These are phyloP conservation scores for Taxillus chinensis DNA, from an alignment of 164 flowering plant species.

Conservation along the genomic window DNA sequence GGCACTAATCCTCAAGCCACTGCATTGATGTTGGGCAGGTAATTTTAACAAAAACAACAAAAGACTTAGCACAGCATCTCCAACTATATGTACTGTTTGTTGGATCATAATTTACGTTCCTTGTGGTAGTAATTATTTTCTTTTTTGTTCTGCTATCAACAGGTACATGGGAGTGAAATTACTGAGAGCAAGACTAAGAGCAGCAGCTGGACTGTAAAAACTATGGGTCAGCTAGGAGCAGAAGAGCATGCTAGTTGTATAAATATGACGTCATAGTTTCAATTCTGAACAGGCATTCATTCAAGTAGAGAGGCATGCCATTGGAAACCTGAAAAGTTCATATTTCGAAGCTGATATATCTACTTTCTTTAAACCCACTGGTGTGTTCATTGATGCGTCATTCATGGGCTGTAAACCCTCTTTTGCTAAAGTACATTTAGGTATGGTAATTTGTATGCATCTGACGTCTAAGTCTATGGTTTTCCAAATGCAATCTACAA, in stretches of 20 bases:
- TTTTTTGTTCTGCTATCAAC: conserved; percentile 17
- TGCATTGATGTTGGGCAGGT: conserved; percentile 93
- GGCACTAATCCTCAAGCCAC: conserved; percentile 95
- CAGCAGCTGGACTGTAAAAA: conserved; percentile 36
- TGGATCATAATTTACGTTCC: neutral
- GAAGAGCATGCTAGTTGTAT: conserved; percentile 3
- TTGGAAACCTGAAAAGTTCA: neutral
- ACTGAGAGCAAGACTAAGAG: conserved; percentile 59
- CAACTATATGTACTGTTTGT: neutral
- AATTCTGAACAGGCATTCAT: conserved; percentile 8
- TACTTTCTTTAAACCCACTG: neutral
- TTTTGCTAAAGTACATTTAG: too few species aligned
- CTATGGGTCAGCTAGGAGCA: neutral
- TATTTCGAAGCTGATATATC: neutral
- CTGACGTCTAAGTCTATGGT: too few species aligned
- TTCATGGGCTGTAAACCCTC: too few species aligned
- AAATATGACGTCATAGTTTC: neutral
- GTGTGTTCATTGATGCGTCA: neutral
- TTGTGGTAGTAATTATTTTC: neutral
- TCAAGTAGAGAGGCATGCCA: neutral
- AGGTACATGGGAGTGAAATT: conserved; percentile 94
- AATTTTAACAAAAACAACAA: conserved; percentile 1
- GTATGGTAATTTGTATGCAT: too few species aligned
- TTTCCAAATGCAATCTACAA: too few species aligned
- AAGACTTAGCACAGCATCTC: too few species aligned